These are phyloP conservation scores for Teunomyces gatunensis DNA, from an alignment of 805 yeast genomes.

Conservation along the genomic window DNA sequence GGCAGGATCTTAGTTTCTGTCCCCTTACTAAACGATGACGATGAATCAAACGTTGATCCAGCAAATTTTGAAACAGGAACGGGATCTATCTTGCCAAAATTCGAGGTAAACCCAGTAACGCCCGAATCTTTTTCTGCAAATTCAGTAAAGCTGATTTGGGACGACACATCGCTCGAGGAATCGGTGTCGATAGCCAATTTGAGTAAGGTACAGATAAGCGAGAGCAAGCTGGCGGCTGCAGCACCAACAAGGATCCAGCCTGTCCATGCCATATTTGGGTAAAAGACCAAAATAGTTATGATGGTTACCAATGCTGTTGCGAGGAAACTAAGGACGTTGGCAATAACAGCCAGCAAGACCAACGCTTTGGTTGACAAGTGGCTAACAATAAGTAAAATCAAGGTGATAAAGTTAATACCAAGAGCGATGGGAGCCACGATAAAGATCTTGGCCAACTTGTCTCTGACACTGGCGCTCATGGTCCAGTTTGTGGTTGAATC, in stretches of 20 bases:
- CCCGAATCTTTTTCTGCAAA: conserved; percentile 1
- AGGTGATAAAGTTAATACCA: conserved; percentile 49
- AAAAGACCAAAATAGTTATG: conserved; percentile 54
- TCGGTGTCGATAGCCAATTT: conserved; percentile 5
- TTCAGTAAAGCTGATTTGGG: neutral
- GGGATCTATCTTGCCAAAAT: conserved; percentile 21
- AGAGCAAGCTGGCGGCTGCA: conserved; percentile 53
- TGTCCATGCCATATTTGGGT: conserved; percentile 68
- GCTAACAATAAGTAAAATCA: conserved; percentile 22
- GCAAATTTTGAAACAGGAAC: conserved; percentile 6
- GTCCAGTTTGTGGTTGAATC: conserved; percentile 45
- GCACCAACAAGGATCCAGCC: conserved; percentile 71
- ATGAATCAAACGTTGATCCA: conserved; percentile 1
- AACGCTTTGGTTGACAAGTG: conserved; percentile 23
- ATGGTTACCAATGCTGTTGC: conserved; percentile 55
- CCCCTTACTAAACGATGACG: conserved; percentile 16
- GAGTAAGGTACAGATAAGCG: conserved; percentile 48
- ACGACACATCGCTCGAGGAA: neutral
- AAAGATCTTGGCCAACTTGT: conserved; percentile 51
- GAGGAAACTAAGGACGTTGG: conserved; percentile 50
- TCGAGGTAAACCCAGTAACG: conserved; percentile 3
- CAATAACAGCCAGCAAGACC: conserved; percentile 40
- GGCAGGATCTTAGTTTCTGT: conserved; percentile 17
- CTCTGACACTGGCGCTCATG: conserved; percentile 44
- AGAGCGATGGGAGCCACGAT: conserved; percentile 67